phyloP scores from a whole-genome alignment of 1,284 basidiomycete species.

The Coniferiporia weirii region DNA sequence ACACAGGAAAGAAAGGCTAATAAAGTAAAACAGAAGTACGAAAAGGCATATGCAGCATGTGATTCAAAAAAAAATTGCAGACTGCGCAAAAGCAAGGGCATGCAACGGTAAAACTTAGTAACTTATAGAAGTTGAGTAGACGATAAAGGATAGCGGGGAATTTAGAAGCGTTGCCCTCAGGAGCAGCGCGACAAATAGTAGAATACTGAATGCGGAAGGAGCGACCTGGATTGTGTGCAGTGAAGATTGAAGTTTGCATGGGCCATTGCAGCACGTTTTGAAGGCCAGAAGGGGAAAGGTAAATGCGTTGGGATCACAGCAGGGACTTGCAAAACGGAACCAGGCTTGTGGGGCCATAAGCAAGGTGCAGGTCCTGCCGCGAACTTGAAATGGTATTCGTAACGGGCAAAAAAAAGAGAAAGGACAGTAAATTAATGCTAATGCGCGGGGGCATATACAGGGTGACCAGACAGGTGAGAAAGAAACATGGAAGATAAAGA shows the following conservation, averaged over 20 bases:
- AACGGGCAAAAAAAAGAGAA: neutral
- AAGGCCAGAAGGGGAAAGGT: neutral
- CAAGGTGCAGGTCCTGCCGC: neutral
- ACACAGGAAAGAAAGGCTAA: no score
- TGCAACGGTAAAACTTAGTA: neutral
- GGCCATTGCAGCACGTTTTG: neutral
- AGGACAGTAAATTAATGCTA: constrained; percentile 17
- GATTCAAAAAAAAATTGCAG: neutral
- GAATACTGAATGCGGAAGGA: neutral
- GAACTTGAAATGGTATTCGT: neutral
- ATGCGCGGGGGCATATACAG: constrained; percentile 12
- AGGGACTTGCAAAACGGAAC: neutral
- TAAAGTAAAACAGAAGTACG: neutral
- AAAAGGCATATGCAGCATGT: neutral
- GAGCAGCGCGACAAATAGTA: neutral
- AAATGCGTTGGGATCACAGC: neutral
- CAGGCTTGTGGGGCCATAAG: neutral
- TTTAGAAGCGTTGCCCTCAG: neutral
- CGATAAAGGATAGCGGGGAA: neutral
- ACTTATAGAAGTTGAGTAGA: neutral
- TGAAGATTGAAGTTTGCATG: neutral
- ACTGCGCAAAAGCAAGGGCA: neutral
- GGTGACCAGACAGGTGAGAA: constrained; percentile 1
- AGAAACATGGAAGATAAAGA: neutral
- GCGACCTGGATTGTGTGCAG: neutral